phyloP scores from a whole-genome alignment of 305 asterid species.

The Plantago coronopus region DNA sequence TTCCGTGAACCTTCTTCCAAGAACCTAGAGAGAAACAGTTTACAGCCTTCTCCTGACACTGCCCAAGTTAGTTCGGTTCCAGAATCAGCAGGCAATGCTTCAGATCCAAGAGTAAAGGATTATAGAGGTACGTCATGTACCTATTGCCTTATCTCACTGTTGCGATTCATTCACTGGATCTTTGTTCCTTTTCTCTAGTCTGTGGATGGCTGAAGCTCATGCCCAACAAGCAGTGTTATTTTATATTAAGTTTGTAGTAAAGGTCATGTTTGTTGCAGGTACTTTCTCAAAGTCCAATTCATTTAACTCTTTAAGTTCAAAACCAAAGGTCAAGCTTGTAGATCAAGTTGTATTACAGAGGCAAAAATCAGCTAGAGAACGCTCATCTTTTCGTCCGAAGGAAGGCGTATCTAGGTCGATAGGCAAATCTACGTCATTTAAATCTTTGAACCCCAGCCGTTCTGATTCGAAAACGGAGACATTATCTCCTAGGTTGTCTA shows the following conservation, averaged over 20 bases:
- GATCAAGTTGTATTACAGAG: conserved; percentile 64
- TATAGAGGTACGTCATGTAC: conserved; percentile 44
- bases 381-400: conserved; percentile 44
- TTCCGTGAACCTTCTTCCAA: conserved; percentile 60
- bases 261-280: conserved; percentile 51
- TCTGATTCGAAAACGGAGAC: conserved; percentile 65
- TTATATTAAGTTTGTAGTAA: not conserved
- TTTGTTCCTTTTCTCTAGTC: conserved; percentile 5
- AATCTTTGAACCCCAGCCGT: conserved; percentile 44
- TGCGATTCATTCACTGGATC: conserved; percentile 20
- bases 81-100: conserved; percentile 41
- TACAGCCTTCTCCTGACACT: conserved; percentile 42
- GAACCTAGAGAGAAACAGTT: conserved; percentile 51
- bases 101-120: conserved; percentile 41
- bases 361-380: conserved; percentile 61
- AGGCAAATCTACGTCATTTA: conserved; percentile 73
- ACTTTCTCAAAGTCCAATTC: conserved; percentile 67
- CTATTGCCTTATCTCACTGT: conserved; percentile 16
- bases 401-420: conserved; percentile 55
- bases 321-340: conserved; percentile 64
- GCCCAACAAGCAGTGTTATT: conserved; percentile 14
- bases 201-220: conserved; percentile 15
- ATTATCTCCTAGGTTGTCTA: conserved; percentile 62
- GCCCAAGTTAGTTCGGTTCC: conserved; percentile 34
- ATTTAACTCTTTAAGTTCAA: conserved; percentile 57